Evolutionary conservation across 495 filamentous ascomycete genomes (phyloP), one percentile per base, ranked within the genome.

Genomic region (Apiosordaria backusii): DNA sequence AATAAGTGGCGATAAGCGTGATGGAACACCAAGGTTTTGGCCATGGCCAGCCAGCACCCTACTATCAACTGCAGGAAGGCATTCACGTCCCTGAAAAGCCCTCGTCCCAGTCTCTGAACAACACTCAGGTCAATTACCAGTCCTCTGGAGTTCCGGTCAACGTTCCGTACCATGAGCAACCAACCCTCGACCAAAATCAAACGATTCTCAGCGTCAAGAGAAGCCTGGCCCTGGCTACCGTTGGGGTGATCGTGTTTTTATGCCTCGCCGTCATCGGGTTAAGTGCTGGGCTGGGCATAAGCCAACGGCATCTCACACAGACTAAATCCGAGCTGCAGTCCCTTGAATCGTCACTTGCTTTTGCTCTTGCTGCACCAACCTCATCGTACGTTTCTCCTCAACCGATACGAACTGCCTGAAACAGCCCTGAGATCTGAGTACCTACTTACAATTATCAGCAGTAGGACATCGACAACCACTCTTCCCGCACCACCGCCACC

Each of bases 261-360:
- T 58, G 72, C 16, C 18, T 67, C 18, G 19, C 57, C 60, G 67
- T 74, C 25, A 71, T 74, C 24, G 74, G 74, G 23, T 70, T 76
- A 9, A 62, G 63, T 23, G 72, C 74, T 5, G 74, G 74, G 21
- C 69, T 76, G 3, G 74, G 74, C 26, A 65, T 76, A 18, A 73
- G 70, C 66, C 74, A 76, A 57, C 59, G 60, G 1, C 68, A 71
- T 23, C 50, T 71, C 13, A 50, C 57, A 50, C 64, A 68, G 24
- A 63, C 70, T 1, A 61, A 72, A 59, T 18, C 21, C 45, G 60
- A 72, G 21, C 64, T 76, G 21, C 21, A 50, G 6, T 10, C 35
- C 16, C 69, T 59, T 13, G 65, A 74, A 29, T 57, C 66, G 1
- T 57, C 53, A 35, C n/a, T 68, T 15, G 58, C 66, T n/a, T 62